phyloP scores from a whole-genome alignment of 2,329 filamentous ascomycete species.

The Colletotrichum sp. region DNA sequence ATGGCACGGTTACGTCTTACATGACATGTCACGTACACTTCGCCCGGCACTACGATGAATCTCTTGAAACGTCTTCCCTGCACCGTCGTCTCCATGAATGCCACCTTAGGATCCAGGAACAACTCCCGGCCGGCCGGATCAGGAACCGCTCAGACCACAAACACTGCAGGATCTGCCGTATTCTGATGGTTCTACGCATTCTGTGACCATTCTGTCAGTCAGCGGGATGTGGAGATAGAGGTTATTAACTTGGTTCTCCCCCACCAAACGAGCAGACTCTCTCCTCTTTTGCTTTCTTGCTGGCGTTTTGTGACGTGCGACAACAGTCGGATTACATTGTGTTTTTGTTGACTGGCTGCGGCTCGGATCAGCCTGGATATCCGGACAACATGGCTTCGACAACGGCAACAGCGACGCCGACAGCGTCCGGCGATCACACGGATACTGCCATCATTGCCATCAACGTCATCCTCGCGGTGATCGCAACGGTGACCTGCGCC shows the following conservation, averaged over 20 bases:
- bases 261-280: neutral
- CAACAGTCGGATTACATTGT: neutral
- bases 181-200: neutral
- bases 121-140: neutral
- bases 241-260: neutral
- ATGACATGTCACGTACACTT: neutral
- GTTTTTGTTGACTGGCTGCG: neutral
- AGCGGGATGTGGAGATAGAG: neutral
- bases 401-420: neutral
- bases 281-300: neutral
- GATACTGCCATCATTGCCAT: neutral
- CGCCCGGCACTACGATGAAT: neutral
- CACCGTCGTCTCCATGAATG: neutral
- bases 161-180: neutral
- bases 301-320: neutral
- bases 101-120: neutral
- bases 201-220: neutral
- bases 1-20: neutral
- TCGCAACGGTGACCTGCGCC: neutral
- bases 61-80: neutral
- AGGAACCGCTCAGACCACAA: neutral
- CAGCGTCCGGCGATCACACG: neutral
- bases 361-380: neutral
- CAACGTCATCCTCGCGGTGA: neutral
- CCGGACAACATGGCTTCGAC: neutral